Conservation (phyloP, 257 asterid genomes). For the Solanum sejunctum region DNA sequence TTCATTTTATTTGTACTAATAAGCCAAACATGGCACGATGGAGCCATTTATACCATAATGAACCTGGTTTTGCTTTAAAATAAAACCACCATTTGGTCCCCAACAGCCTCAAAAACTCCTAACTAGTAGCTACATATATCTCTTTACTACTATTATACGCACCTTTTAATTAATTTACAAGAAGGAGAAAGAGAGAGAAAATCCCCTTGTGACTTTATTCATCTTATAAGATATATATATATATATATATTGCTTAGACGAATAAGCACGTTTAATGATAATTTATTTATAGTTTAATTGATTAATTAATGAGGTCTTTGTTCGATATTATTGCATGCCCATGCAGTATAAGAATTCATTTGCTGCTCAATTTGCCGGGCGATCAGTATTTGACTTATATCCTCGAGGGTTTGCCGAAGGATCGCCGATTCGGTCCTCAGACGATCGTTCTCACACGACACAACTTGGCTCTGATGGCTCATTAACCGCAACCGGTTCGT, state of each 20-base stretch:
- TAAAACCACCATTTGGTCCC: background rate
- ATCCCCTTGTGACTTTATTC: background rate
- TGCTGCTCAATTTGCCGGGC: constrained; percentile 64
- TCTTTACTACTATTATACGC: background rate
- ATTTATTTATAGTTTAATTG: background rate
- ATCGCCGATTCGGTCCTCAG: constrained; percentile 50
- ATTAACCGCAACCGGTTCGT: constrained; percentile 43
- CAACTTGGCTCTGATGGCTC: constrained; percentile 26
- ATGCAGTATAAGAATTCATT: constrained; percentile 28
- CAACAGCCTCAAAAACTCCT: background rate
- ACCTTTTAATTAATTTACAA: constrained; percentile 12
- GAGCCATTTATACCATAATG: constrained; percentile 12
- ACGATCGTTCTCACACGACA: constrained; percentile 35
- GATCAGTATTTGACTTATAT: constrained; percentile 49
- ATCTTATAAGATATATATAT: background rate
- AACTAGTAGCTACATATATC: background rate
- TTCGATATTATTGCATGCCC: constrained; percentile 39
- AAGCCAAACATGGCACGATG: background rate
- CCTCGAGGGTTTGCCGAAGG: constrained; percentile 69
- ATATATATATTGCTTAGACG: background rate
- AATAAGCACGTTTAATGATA: background rate
- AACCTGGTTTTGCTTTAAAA: background rate
- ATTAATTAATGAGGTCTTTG: constrained; percentile 25
- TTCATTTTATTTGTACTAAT: background rate
- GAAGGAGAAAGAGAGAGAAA: background rate